A percentile compares a stretch with the other conserved stretches of the same genome.
phyloP scores from a whole-genome alignment of 2,329 filamentous ascomycete genomes.

The Metarhizium anisopliae region DNA sequence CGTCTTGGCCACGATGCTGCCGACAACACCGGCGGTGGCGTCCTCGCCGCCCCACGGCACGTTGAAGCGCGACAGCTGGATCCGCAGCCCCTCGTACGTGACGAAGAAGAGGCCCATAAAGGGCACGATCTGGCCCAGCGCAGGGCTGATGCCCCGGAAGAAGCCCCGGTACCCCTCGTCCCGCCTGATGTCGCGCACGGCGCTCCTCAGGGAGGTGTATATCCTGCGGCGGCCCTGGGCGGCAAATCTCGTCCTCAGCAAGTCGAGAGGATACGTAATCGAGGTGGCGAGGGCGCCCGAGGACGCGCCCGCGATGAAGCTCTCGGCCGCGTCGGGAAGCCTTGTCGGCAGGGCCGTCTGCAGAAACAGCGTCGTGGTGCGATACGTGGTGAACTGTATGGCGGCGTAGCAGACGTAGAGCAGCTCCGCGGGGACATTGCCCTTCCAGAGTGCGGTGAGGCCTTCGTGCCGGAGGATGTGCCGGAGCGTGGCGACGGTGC shows the following conservation, averaged over 20 bases:
- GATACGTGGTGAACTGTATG: constrained; percentile 84
- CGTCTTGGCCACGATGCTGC: constrained; percentile 77
- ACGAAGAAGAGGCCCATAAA: constrained; percentile 98
- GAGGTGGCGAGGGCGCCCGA: constrained; percentile 78
- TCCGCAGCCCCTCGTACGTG: constrained; percentile 68
- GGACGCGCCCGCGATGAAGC: constrained; percentile 73
- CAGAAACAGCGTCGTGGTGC: constrained; percentile 60
- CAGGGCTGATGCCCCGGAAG: constrained; percentile 78
- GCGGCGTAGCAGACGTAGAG: constrained; percentile 90
- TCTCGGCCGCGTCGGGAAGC: constrained; percentile 61
- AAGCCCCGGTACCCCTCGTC: constrained; percentile 74
- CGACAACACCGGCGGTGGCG: constrained; percentile 71
- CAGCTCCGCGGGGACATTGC: constrained; percentile 89
- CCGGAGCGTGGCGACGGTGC: constrained; percentile 65
- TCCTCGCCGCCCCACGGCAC: constrained; percentile 71
- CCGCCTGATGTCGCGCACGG: constrained; percentile 61
- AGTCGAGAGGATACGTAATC: constrained; percentile 83
- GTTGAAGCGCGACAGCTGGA: constrained; percentile 44
- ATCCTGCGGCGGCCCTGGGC: constrained; percentile 75
- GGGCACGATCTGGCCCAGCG: constrained; percentile 79
- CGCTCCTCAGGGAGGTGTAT: constrained; percentile 63
- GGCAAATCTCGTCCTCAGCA: constrained; percentile 91
- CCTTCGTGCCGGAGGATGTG: constrained; percentile 77
- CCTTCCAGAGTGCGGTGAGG: constrained; percentile 86
- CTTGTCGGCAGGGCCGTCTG: constrained; percentile 34